Evolutionary conservation across 2,329 filamentous ascomycete genomes (phyloP).

Genomic region (Shiraia bambusicola): DNA sequence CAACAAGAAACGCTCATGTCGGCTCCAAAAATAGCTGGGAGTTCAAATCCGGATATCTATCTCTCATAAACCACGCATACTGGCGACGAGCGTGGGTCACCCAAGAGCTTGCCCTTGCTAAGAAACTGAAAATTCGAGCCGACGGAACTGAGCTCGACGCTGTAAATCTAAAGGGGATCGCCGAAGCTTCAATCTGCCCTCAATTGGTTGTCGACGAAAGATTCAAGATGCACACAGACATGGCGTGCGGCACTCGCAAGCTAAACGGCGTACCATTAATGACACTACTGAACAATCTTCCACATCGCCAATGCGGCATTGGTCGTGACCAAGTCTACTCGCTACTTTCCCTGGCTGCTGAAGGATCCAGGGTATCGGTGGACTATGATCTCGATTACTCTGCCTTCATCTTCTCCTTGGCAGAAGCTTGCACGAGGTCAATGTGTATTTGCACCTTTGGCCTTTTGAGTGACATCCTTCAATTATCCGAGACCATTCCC

Average conservation of each 20-base stretch:
- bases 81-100: slow-evolving; percentile 3
- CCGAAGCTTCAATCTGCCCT: neutral
- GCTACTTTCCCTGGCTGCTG: neutral
- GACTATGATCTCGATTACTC: neutral
- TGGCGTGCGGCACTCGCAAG: no score
- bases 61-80: neutral
- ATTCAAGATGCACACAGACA: no score
- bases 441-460: slow-evolving; percentile 5
- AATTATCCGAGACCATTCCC: no score
- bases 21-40: no score
- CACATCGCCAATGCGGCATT: neutral
- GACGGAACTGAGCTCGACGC: neutral
- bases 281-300: neutral
- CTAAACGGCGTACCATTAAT: no score
- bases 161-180: no score
- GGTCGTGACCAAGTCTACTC: neutral
- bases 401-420: neutral
- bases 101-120: neutral
- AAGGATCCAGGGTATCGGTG: neutral
- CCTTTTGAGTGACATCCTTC: no score
- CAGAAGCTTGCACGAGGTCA: neutral
- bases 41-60: no score
- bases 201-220: no score
- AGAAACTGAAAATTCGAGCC: neutral
- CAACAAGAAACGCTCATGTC: no score